Evolutionary conservation across 169 alveolate genomes (phyloP).

Genomic region (Cryptosporidium meleagridis): DNA sequence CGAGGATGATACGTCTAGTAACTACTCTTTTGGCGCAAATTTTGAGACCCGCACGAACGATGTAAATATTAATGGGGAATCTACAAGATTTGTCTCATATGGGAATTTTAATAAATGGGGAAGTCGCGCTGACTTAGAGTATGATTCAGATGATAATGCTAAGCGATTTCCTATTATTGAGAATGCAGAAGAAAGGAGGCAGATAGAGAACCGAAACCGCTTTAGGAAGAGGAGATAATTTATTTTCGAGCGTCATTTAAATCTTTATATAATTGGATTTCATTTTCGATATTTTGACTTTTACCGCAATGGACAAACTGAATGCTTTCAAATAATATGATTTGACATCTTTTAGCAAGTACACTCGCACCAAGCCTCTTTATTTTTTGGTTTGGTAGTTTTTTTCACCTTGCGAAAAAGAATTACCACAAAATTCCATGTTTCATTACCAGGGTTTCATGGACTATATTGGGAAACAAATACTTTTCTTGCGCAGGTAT

Average conservation of each 20-base stretch:
- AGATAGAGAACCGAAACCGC: slow-evolving; percentile 61
- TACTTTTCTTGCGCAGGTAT: slow-evolving; percentile 52
- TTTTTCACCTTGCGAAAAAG: slow-evolving; percentile 50
- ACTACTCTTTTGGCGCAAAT: slow-evolving; percentile 19
- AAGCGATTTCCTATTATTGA: slow-evolving; percentile 45
- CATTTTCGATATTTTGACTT: not conserved
- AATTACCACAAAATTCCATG: slow-evolving; percentile 21
- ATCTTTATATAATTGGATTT: not conserved
- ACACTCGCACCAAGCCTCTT: slow-evolving; percentile 72
- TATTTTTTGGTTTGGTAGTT: slow-evolving; percentile 1
- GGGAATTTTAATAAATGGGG: slow-evolving; percentile 48
- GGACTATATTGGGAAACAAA: slow-evolving; percentile 1
- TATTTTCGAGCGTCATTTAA: not conserved
- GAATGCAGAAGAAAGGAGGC: slow-evolving; percentile 47
- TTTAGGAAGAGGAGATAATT: slow-evolving; percentile 44
- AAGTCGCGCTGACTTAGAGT: slow-evolving; percentile 46
- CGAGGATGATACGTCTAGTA: slow-evolving; percentile 62
- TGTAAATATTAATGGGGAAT: not conserved
- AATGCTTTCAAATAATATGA: too few relatives aligned
- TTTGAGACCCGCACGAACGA: not conserved
- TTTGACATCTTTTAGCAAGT: slow-evolving; percentile 90
- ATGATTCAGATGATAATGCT: slow-evolving; percentile 64
- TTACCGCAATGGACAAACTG: not conserved
- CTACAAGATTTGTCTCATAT: slow-evolving; percentile 11
- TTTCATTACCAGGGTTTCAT: not conserved